A percentile compares a stretch with the other conserved stretches of the same genome.
Conservation (phyloP, 1,284 basidiomycete species). For the Phaffia rhodozyma region DNA sequence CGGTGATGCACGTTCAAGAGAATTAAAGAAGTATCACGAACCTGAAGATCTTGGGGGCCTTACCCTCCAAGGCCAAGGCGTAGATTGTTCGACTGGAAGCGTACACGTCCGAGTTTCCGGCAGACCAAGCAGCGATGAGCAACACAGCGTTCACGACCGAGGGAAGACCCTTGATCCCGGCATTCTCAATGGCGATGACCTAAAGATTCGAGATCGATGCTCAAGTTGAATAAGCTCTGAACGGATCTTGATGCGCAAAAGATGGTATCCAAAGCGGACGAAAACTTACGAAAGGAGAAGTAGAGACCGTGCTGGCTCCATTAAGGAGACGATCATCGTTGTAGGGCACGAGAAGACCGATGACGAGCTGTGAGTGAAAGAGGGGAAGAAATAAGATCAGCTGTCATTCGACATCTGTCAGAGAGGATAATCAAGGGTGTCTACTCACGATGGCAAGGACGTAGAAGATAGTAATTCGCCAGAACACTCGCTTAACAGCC, state of each 20-base stretch:
- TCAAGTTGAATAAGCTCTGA: too few species aligned
- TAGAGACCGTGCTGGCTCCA: constrained; percentile 46
- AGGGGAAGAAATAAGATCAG: neutral
- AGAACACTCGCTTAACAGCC: constrained; percentile 61
- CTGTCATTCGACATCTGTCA: neutral
- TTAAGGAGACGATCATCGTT: constrained; percentile 50
- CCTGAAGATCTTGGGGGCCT: constrained; percentile 43
- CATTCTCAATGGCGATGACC: constrained; percentile 66
- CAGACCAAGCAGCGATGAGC: constrained; percentile 67
- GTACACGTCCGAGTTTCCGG: constrained; percentile 69
- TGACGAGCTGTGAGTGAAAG: constrained; percentile 32
- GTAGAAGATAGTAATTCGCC: constrained; percentile 58
- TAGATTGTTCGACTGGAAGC: constrained; percentile 70
- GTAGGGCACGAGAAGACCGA: constrained; percentile 68
- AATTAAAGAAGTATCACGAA: too few species aligned
- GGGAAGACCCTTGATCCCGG: constrained; percentile 56
- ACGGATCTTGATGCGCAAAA: too few species aligned
- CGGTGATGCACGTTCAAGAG: too few species aligned
- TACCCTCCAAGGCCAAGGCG: constrained; percentile 62
- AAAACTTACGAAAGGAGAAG: constrained; percentile 41
- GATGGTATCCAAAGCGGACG: too few species aligned
- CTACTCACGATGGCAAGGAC: constrained; percentile 33
- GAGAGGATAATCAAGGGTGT: constrained; percentile 16
- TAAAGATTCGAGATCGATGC: too few species aligned
- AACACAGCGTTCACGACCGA: constrained; percentile 41